These are phyloP conservation scores for Thinopyrum elongatum DNA, from an alignment of 176 grass and related monocot species.

Conservation along the genomic window DNA sequence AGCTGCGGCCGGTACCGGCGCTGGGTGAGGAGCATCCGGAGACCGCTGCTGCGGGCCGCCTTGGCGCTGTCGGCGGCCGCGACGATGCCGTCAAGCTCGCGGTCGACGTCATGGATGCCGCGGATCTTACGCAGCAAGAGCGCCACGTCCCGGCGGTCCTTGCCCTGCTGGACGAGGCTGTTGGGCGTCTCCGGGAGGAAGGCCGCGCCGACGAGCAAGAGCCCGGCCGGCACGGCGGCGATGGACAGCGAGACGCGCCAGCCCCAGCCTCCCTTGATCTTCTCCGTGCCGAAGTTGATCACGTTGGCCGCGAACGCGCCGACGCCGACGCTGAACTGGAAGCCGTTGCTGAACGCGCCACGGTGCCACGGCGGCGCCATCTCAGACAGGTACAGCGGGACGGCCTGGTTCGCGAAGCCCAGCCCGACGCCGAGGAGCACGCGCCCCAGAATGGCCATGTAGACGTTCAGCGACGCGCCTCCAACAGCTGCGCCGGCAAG, in stretches of 20 bases:
- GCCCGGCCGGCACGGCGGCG: conserved; percentile 48
- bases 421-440: conserved; percentile 68
- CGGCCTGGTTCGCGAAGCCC: conserved; percentile 63
- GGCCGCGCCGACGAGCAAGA: conserved; percentile 45
- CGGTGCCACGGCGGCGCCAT: conserved; percentile 61
- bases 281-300: conserved; percentile 63
- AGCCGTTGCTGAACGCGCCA: conserved; percentile 68
- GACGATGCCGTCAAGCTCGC: conserved; percentile 49
- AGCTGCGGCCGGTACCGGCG: no score
- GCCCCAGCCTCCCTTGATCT: conserved; percentile 50
- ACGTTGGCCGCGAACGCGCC: conserved; percentile 55
- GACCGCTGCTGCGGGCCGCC: not conserved
- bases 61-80: conserved; percentile 11
- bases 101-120: conserved; percentile 33
- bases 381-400: conserved; percentile 79
- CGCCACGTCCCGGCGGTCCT: not conserved
- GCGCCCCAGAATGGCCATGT: conserved; percentile 61
- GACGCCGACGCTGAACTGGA: conserved; percentile 55
- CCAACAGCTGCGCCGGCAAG: conserved; percentile 39
- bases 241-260: conserved; percentile 67
- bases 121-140: conserved; percentile 47
- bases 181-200: conserved; percentile 67
- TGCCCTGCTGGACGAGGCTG: conserved; percentile 53
- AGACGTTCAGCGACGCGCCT: conserved; percentile 45
- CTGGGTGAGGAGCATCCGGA: no score